A percentile compares a stretch with the other conserved stretches of the same genome.
These are phyloP conservation scores for Backusella tuberculispora DNA, from an alignment of 192 early-diverging fungal species.

Conservation along the genomic window DNA sequence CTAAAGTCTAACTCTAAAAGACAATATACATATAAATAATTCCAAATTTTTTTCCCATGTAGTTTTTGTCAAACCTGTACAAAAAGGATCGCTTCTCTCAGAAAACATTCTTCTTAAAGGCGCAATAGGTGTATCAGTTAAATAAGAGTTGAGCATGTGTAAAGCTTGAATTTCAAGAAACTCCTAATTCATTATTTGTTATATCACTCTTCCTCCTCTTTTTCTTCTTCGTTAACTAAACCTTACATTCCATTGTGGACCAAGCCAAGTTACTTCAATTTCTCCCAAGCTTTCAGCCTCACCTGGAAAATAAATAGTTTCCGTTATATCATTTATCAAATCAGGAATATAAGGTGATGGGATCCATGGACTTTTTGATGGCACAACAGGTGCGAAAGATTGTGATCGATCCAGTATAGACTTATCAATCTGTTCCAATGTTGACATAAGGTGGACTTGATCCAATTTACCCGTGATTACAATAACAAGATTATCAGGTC, in stretches of 20 bases:
- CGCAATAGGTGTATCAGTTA: conserved; percentile 59
- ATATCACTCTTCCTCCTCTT: neutral
- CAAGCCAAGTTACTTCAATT: conserved; percentile 54
- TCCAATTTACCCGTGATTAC: conserved; percentile 56
- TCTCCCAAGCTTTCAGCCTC: conserved; percentile 61
- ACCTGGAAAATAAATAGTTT: conserved; percentile 55
- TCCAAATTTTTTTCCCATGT: neutral
- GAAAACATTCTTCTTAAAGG: conserved; percentile 58
- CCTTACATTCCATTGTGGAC: conserved; percentile 52
- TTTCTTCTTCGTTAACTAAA: neutral
- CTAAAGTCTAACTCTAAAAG: conserved; percentile 46
- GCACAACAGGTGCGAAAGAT: conserved; percentile 29
- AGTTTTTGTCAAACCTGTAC: conserved; percentile 48
- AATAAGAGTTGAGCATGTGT: conserved; percentile 42
- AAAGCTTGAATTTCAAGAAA: conserved; percentile 37
- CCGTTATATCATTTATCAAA: conserved; percentile 41
- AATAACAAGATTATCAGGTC: conserved; percentile 62
- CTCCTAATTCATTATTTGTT: conserved; percentile 16
- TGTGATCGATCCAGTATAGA: conserved; percentile 45
- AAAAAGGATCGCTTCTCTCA: conserved; percentile 60
- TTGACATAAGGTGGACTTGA: conserved; percentile 45
- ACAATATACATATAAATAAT: neutral
- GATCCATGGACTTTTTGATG: conserved; percentile 54
- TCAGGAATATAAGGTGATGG: conserved; percentile 46
- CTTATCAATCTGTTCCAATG: conserved; percentile 51